A percentile compares a stretch with the other conserved stretches of the same genome.
Conservation (phyloP, 805 yeast genomes). For the Metschnikowia sp. region DNA sequence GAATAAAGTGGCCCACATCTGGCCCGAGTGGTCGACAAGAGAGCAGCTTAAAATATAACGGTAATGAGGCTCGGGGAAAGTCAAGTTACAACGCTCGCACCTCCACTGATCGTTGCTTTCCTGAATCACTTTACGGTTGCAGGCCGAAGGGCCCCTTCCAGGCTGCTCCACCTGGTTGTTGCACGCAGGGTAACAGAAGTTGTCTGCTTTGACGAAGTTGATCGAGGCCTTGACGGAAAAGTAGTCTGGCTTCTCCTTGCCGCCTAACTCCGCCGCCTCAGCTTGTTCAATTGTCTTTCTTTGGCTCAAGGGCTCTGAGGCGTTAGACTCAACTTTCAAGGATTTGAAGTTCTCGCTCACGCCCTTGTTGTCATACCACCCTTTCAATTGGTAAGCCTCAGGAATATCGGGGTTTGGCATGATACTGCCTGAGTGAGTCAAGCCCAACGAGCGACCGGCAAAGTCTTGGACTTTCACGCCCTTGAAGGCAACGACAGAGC, state of each 20-base stretch:
- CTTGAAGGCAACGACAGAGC: slow-evolving; percentile 86
- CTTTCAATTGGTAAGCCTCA: slow-evolving; percentile 83
- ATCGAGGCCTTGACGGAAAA: slow-evolving; percentile 74
- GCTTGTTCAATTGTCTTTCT: slow-evolving; percentile 68
- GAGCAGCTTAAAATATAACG: slow-evolving; percentile 77
- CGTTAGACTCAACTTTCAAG: slow-evolving; percentile 49
- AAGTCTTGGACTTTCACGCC: slow-evolving; percentile 88
- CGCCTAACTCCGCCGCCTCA: slow-evolving; percentile 65
- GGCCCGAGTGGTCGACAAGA: slow-evolving; percentile 78
- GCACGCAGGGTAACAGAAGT: slow-evolving; percentile 89
- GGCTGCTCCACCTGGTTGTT: slow-evolving; percentile 39
- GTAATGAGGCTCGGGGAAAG: slow-evolving; percentile 65
- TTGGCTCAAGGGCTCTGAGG: slow-evolving; percentile 39
- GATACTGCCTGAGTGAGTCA: slow-evolving; percentile 75
- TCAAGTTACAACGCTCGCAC: slow-evolving; percentile 85
- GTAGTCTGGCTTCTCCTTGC: slow-evolving; percentile 74
- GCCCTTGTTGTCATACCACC: slow-evolving; percentile 92
- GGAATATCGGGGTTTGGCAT: slow-evolving; percentile 82
- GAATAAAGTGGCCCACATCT: slow-evolving; percentile 81
- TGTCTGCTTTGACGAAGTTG: slow-evolving; percentile 67
- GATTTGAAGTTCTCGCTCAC: slow-evolving; percentile 57
- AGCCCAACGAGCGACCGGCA: slow-evolving; percentile 78
- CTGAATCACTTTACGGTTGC: slow-evolving; percentile 82
- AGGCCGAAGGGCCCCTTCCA: slow-evolving; percentile 37
- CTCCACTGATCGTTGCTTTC: slow-evolving; percentile 75